Base-by-base conservation (phyloP, 805 yeast genomes). In the Cyberlindnera americana region DNA sequence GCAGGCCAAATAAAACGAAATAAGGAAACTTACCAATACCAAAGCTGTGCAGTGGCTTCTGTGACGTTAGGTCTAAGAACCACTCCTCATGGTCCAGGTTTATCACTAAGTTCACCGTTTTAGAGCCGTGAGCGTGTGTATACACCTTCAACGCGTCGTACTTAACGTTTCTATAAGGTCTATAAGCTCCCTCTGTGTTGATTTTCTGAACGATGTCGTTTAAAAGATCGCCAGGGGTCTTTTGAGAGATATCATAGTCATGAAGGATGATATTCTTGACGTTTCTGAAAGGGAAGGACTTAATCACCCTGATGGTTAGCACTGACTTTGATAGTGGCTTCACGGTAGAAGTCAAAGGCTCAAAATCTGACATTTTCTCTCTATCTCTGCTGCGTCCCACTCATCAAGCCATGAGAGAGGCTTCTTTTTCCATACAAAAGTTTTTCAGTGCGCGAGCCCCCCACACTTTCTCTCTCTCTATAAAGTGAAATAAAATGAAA, bases 91-190 rank as follows among this genome's bases (percentile, higher is more conserved):
- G 81, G 19, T 87, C 96, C 59, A 93, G 75, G 59, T 93, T 93
- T 47, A 93, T 84, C 33, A 89, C 93, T 49, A 93, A 70, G 57
- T 93, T 89, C 78, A 89, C 83, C 2, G 96, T 86, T 64, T 93
- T 93, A 22, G 95, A 76, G 11, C 95, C 93, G 61, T 91, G 98
- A 0, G 99, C 98, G 57, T 88, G 89, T 21, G 96, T 84, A 64
- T 93, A 93, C 6, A 93, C 73, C 61, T 93, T 93, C 41, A 91
- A 60, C 0, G 90, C 70, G 56, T 91, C 85, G 47, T 78, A 84
- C 0, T 64, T 68, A 9, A 86, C 85, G 44, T 73, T 84, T 55
- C 97, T 72, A 61, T 79, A 90, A 2, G 98, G 95, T 54, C 96
- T 72, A 43, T 81, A 75, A 0, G 77, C 78, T 6, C 93, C 88